Evolutionary conservation across 805 yeast genomes (phyloP).

Genomic region (Hanseniaspora occidentalis): DNA sequence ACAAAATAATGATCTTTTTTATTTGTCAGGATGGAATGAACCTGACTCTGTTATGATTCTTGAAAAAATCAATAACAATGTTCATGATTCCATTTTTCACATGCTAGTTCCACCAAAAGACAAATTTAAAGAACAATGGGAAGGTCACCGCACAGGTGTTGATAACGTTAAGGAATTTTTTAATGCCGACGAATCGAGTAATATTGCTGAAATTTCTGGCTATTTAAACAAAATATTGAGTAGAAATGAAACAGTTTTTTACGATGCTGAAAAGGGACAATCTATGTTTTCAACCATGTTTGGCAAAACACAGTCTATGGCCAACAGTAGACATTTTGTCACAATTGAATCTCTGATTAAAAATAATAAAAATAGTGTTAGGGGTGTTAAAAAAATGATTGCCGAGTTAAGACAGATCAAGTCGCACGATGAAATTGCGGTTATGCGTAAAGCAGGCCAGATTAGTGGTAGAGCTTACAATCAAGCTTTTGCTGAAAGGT

Average conservation of each 20-base stretch:
- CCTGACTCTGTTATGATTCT: slow-evolving; percentile 64
- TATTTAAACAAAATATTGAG: slow-evolving; percentile 36
- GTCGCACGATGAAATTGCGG: slow-evolving; percentile 59
- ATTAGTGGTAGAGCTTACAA: slow-evolving; percentile 79
- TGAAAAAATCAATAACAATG: slow-evolving; percentile 43
- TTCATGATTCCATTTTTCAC: slow-evolving; percentile 49
- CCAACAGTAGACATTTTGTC: slow-evolving; percentile 14
- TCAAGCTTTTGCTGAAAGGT: slow-evolving; percentile 57
- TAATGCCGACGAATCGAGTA: slow-evolving; percentile 70
- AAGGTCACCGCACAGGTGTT: slow-evolving; percentile 82
- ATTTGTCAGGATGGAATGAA: slow-evolving; percentile 86
- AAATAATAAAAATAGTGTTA: slow-evolving; percentile 19
- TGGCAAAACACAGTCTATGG: slow-evolving; percentile 18
- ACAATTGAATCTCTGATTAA: slow-evolving; percentile 20
- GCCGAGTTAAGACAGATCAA: slow-evolving; percentile 46
- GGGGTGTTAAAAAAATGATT: slow-evolving; percentile 12
- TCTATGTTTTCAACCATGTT: slow-evolving; percentile 17
- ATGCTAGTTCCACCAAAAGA: slow-evolving; percentile 82
- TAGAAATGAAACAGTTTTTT: slow-evolving; percentile 39
- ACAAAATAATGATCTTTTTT: slow-evolving; percentile 80
- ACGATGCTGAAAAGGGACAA: slow-evolving; percentile 29
- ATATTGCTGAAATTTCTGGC: slow-evolving; percentile 30
- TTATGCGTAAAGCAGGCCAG: slow-evolving; percentile 74
- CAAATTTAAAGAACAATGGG: slow-evolving; percentile 78
- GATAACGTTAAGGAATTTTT: slow-evolving; percentile 72